Percentiles rank a stretch among this genome's conserved stretches.
phyloP scores from a whole-genome alignment of 2,329 filamentous ascomycete species.

The Grosmannia penicillata region DNA sequence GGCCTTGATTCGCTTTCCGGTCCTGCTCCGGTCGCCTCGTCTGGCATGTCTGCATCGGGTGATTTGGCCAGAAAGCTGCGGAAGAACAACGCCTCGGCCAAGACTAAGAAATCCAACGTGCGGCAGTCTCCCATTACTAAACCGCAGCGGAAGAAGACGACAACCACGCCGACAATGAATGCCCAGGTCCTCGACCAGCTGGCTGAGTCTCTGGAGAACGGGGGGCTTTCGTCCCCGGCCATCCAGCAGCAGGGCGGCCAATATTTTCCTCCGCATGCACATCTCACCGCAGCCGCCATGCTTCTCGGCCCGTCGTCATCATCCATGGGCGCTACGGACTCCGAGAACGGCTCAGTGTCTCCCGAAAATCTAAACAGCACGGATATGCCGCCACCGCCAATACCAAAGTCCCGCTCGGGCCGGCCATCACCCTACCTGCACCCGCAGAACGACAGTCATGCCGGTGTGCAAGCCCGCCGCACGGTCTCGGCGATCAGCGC shows the following conservation, averaged over 20 bases:
- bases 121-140: conserved; percentile 63
- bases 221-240: conserved; percentile 11
- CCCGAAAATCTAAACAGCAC: conserved; percentile 47
- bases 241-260: conserved; percentile 21
- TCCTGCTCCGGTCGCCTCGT: conserved; percentile 14
- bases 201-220: conserved; percentile 25
- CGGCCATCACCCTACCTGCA: conserved; percentile 53
- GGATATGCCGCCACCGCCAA: conserved; percentile 53
- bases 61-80: conserved; percentile 37
- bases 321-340: conserved; percentile 34
- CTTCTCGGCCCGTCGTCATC: conserved; percentile 17
- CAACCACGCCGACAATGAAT: conserved; percentile 38
- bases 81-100: conserved; percentile 34
- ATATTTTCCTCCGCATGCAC: conserved; percentile 19
- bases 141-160: conserved; percentile 40
- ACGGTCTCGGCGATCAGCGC: conserved; percentile 1
- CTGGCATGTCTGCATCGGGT: background rate
- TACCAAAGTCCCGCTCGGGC: conserved; percentile 50
- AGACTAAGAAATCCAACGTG: conserved; percentile 37
- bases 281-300: conserved; percentile 9
- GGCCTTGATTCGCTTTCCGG: conserved; percentile 29
- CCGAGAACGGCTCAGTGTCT: conserved; percentile 50
- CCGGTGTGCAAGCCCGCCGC: background rate
- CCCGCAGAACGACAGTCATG: conserved; percentile 28
- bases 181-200: conserved; percentile 40